Percentiles rank a stretch among this genome's conserved stretches.
phyloP scores from a whole-genome alignment of 495 filamentous ascomycete species.

The Evernia prunastri region DNA sequence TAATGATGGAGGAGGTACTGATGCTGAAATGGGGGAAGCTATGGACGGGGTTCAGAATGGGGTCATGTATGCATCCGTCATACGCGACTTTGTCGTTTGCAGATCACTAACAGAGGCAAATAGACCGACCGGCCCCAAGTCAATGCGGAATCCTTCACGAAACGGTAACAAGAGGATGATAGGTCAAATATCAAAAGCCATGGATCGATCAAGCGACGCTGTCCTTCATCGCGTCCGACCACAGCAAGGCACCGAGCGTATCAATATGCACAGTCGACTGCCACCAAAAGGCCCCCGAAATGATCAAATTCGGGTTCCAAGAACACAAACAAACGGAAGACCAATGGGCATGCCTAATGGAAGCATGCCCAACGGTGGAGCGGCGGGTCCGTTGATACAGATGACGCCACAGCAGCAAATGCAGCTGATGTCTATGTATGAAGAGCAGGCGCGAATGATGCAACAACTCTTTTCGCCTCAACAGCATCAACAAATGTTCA shows the following conservation, averaged over 20 bases:
- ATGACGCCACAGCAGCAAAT: conserved; percentile 66
- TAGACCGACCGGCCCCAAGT: conserved; percentile 90
- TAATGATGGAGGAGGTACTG: conserved; percentile 32
- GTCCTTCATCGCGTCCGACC: conserved; percentile 75
- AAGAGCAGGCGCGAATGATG: conserved; percentile 87
- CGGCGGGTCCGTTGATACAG: conserved; percentile 37
- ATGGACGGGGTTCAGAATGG: conserved; percentile 40
- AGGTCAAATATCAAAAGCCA: conserved; percentile 77
- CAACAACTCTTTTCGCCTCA: conserved; percentile 44
- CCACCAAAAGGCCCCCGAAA: conserved; percentile 65
- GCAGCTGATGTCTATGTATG: conserved; percentile 74
- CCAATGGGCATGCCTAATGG: conserved; percentile 45
- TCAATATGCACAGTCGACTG: conserved; percentile 65
- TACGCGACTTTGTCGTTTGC: conserved; percentile 1
- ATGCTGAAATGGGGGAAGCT: conserved; percentile 67
- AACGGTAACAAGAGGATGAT: conserved; percentile 70
- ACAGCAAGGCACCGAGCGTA: conserved; percentile 64
- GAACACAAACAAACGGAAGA: conserved; percentile 43
- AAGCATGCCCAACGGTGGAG: conserved; percentile 31
- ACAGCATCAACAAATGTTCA: conserved; percentile 39
- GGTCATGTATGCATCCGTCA: conserved; percentile 56
- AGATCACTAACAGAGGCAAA: conserved; percentile 21
- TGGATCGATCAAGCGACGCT: conserved; percentile 70
- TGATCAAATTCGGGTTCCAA: conserved; percentile 34
- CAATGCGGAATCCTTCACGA: conserved; percentile 71